Conservation (phyloP, 164 flowering plant species). For the Saururus chinensis region DNA sequence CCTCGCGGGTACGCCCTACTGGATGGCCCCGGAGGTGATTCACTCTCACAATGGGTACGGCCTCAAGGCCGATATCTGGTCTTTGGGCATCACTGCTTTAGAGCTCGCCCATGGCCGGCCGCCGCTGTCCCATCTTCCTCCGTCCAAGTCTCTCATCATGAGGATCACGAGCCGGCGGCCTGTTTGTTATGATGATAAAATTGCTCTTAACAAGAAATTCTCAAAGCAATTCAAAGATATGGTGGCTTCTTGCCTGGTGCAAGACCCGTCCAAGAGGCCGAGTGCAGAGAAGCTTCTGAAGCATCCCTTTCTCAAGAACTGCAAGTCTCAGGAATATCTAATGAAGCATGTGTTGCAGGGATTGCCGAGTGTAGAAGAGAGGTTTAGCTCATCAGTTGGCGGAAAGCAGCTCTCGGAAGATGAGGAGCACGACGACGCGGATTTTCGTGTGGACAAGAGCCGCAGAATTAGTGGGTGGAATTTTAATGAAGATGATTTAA, state of each 20-base stretch:
- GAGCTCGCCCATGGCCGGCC: conserved; percentile 87
- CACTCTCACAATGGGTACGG: conserved; percentile 68
- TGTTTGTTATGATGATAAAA: conserved; percentile 35
- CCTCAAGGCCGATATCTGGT: conserved; percentile 88
- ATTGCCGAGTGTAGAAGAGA: conserved; percentile 56
- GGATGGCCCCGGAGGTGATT: conserved; percentile 95
- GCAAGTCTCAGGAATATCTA: conserved; percentile 40
- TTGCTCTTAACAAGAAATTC: conserved; percentile 31
- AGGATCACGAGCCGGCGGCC: conserved; percentile 53
- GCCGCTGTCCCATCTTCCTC: conserved; percentile 75
- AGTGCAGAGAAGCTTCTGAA: conserved; percentile 55
- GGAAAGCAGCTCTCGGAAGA: background rate
- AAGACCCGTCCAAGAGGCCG: conserved; percentile 64
- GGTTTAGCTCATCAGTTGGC: conserved; percentile 16
- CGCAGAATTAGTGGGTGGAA: conserved; percentile 94
- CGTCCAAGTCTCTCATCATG: conserved; percentile 53
- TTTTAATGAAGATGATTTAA: conserved; percentile 50
- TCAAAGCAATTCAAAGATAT: conserved; percentile 63
- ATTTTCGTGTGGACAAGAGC: conserved; percentile 13
- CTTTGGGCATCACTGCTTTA: conserved; percentile 78
- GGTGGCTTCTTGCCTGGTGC: conserved; percentile 65
- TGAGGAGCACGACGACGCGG: conserved; percentile 19
- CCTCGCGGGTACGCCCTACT: conserved; percentile 61
- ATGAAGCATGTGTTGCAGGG: conserved; percentile 49
- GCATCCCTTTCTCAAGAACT: conserved; percentile 70